A percentile compares a stretch with the other conserved stretches of the same genome.
These are phyloP conservation scores for Pyrenula aspistea DNA, from an alignment of 495 filamentous ascomycete genomes.

Conservation along the genomic window DNA sequence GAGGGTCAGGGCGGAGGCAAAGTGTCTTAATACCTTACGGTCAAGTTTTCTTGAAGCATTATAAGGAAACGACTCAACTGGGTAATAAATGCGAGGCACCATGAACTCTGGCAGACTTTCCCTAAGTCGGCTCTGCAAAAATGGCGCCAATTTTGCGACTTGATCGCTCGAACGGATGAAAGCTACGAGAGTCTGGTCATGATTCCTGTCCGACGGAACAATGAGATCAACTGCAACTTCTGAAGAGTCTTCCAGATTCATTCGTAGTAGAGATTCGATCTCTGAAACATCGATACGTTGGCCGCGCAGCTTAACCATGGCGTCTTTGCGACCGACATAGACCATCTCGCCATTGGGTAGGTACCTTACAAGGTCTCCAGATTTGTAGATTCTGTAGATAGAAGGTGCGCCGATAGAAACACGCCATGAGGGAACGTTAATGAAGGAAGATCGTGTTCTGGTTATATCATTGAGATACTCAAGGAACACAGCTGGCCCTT, in stretches of 20 bases:
- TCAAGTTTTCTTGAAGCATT: conserved; percentile 30
- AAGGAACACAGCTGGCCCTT: conserved; percentile 40
- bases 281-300: conserved; percentile 56
- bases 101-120: conserved; percentile 34
- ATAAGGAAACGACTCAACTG: conserved; percentile 26
- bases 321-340: conserved; percentile 48
- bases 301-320: conserved; percentile 54
- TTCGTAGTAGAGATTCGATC: conserved; percentile 53
- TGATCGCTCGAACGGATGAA: too few relatives aligned
- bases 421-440: conserved; percentile 38
- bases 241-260: too few relatives aligned
- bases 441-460: conserved; percentile 29
- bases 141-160: too few relatives aligned
- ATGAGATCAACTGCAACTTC: too few relatives aligned
- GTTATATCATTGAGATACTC: conserved; percentile 35
- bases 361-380: conserved; percentile 41
- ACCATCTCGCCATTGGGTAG: conserved; percentile 36
- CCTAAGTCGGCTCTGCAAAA: too few relatives aligned
- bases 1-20: background rate
- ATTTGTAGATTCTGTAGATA: conserved; percentile 28
- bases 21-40: conserved; percentile 7
- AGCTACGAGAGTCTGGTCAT: too few relatives aligned
- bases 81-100: conserved; percentile 26
- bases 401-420: background rate
- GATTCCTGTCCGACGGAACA: too few relatives aligned